Evolutionary conservation across 345 rosid species (phyloP).

Genomic region (Gossypium sturtianum): DNA sequence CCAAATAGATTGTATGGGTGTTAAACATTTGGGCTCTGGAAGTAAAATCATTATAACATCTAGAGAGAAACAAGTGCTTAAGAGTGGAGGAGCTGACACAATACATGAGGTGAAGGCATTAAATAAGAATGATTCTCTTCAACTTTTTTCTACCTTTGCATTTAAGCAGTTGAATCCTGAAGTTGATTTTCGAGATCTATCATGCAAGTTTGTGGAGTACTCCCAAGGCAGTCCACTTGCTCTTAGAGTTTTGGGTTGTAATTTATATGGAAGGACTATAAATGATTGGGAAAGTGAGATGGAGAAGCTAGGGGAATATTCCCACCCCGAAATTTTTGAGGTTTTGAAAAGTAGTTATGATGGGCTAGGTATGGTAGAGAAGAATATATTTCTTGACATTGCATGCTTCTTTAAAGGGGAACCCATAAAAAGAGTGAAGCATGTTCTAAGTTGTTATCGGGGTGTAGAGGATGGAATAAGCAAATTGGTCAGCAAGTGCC

Average conservation of each 20-base stretch:
- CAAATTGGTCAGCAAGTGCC: background rate
- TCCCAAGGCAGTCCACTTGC: background rate
- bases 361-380: accelerated
- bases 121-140: background rate
- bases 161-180: background rate
- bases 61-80: background rate
- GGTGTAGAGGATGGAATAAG: background rate
- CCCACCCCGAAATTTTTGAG: too few species aligned
- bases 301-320: background rate
- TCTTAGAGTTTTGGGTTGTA: background rate
- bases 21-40: background rate
- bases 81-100: background rate
- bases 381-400: background rate
- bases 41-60: background rate
- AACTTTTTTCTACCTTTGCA: slow-evolving; percentile 2
- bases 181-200: background rate
- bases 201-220: background rate
- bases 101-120: background rate
- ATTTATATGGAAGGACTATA: too few species aligned
- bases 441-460: background rate
- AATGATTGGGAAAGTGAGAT: background rate
- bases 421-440: accelerated
- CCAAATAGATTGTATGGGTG: background rate
- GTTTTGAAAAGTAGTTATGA: background rate
- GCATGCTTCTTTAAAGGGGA: background rate